Evolutionary conservation across 2,329 filamentous ascomycete genomes (phyloP), one percentile per base, ranked within the genome.

Genomic region (Piedraia hortae): DNA sequence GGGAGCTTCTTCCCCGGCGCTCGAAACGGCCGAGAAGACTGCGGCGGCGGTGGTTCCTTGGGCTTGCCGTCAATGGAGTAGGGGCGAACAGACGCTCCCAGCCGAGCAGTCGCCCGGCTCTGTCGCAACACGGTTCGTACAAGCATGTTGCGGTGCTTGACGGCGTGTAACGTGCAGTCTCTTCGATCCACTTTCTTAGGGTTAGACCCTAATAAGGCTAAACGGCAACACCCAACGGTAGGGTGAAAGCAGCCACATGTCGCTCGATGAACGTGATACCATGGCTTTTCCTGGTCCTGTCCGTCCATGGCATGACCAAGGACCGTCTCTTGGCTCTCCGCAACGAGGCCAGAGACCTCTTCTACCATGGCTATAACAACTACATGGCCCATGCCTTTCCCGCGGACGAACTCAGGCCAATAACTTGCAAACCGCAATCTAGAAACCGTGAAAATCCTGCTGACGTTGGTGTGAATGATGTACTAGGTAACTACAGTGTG

Each of bases 381-480:
- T 97, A 97, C 52, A 85, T 91, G 67, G 50, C 62, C 32, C 58
- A 89, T 45, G 85, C 80, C 26, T 97, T 91, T 39, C 85, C 85
- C 7, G 85, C 93, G 46, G 85, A 97, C 40, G 85, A 85, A 62
- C 54, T 97, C 26, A 72, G 75, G 20, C 85, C 85, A 5, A 51
- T 97, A 10, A 67, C 75, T 12, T 97, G 85, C 47, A 53, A 53
- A 9, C 77, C 85, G 4, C 54, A 93, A 36, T 77, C 73, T 18
- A 70, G 85, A 45, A 80, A 91, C 49, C 60, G 62, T 35, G 53
- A 64, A 21, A 73, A 90, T 40, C 70, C 74, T 2, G 59, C 59
- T 26, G 71, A 88, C 38, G 63, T 85, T 34, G 80, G 77, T 35
- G 55, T 91, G 29, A 93, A 93, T 49, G 85, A 97, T 45, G 80